Conservation (phyloP, 306 rosid species). For the Vicia faba region DNA sequence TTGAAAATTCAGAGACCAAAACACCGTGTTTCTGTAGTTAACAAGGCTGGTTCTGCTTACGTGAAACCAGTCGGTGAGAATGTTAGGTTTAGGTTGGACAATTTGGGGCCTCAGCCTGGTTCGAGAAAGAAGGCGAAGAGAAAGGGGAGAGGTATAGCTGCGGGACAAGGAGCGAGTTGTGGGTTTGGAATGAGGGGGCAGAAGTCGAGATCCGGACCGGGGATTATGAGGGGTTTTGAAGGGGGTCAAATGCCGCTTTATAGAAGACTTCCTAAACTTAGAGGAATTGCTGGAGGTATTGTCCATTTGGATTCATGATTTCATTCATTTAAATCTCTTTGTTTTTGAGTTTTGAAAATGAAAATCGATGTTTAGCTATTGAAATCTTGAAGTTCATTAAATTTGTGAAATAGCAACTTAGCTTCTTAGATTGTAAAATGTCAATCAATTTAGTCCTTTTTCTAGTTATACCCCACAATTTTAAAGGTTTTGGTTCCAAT, state of each 20-base stretch:
- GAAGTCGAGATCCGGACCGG: slow-evolving; percentile 95
- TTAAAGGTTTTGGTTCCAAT: too few species aligned
- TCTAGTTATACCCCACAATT: too few species aligned
- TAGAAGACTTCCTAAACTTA: slow-evolving; percentile 82
- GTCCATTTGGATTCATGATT: too few species aligned
- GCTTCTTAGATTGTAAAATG: too few species aligned
- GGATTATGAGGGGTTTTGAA: slow-evolving; percentile 78
- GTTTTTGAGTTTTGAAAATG: not conserved
- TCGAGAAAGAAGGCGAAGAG: slow-evolving; percentile 86
- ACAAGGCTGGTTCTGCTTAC: slow-evolving; percentile 41
- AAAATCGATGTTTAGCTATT: too few species aligned
- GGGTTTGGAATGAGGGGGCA: slow-evolving; percentile 99
- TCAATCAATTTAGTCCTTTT: too few species aligned
- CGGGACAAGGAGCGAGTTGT: slow-evolving; percentile 97
- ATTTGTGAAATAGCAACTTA: too few species aligned
- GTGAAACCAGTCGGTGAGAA: slow-evolving; percentile 30
- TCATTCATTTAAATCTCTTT: not conserved
- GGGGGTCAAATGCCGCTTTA: slow-evolving; percentile 99
- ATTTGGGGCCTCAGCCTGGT: slow-evolving; percentile 93
- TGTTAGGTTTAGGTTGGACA: slow-evolving; percentile 73
- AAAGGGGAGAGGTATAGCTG: slow-evolving; percentile 90
- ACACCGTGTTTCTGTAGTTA: slow-evolving; percentile 38
- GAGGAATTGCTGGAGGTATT: slow-evolving; percentile 96
- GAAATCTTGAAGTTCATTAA: too few species aligned
- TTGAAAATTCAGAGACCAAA: slow-evolving; percentile 40